Evolutionary conservation across 2,329 filamentous ascomycete species (phyloP).

Genomic region (Phialophora expanda): DNA sequence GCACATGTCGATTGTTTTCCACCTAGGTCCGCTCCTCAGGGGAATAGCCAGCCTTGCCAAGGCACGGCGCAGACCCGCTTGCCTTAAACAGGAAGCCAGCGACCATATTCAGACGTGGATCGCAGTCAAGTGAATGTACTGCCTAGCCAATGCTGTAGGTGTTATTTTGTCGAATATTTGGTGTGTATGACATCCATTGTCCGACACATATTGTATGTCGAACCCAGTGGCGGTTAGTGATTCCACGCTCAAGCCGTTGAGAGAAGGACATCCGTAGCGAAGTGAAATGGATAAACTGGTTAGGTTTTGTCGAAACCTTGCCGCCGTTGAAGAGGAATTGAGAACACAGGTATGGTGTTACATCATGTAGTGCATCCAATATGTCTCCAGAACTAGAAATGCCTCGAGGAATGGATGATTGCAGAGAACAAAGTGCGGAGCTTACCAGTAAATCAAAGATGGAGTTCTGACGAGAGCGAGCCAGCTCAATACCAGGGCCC

Average conservation of each 20-base stretch:
- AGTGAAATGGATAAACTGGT: too few relatives aligned
- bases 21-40: background rate
- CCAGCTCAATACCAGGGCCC: background rate
- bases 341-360: too few relatives aligned
- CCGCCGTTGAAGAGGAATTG: too few relatives aligned
- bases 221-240: too few relatives aligned
- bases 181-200: too few relatives aligned
- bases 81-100: slow-evolving; percentile 12
- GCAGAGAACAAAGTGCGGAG: background rate
- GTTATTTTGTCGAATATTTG: background rate
- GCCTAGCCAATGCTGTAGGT: background rate
- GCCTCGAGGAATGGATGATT: background rate
- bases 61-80: slow-evolving; percentile 15
- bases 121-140: background rate
- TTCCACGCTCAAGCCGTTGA: too few relatives aligned
- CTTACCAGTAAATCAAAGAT: background rate
- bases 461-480: background rate
- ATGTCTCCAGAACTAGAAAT: too few relatives aligned
- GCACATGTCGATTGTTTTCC: slow-evolving; percentile 13
- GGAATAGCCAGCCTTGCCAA: slow-evolving; percentile 15
- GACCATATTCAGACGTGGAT: slow-evolving; percentile 11
- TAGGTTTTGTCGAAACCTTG: too few relatives aligned
- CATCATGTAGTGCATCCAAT: too few relatives aligned
- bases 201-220: too few relatives aligned
- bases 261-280: too few relatives aligned